Base-by-base conservation (phyloP, 1,284 basidiomycete genomes). In the Ganoderma lucidum region DNA sequence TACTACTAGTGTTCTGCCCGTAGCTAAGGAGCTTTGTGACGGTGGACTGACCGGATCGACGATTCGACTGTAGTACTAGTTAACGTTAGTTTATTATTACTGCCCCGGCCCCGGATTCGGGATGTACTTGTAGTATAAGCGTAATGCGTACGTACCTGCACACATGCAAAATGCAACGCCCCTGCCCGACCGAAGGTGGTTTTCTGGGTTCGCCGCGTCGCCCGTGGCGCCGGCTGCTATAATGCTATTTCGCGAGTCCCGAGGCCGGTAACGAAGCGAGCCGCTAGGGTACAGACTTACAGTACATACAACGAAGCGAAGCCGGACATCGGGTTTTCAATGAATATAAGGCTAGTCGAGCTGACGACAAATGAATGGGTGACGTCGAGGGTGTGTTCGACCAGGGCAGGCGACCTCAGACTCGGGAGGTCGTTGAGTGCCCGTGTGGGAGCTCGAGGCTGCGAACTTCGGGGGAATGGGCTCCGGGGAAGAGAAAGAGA, bases 331-430 rank as follows among this genome's bases (percentile, higher is more conserved):
- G 28, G 8, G 12, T 48, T 23, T 23, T 48, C 45, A 35, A 35
- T 35, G 35, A 35, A 35, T 35, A 30, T 14, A 14, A 28, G 45
- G 9, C 28, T 28, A 30, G 28, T 5, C 23, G 51, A 30, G 51
- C 12, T 30, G 14, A 28, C 30, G 51, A 28, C 51, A 15, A 32
- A 32, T 30, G 28, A 55, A 55, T 32, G 53, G 53, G 30, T 55
- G 30, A 55, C 53, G 30, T 55, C 53, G 53, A 55, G 30, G 53
- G 53, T 55, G 23, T 23, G 53, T 32, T 55, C 53, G 53, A 10
- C 23, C 23, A 23, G 23, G 23, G 23, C 23, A 23, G 48, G 48
- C 23, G n/a, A 4, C 9, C 48, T 51, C 48, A 15, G 44, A 28
- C 48, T 51, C 48, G 44, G 44, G 44, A 45, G 17, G 44, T 45